Conservation (phyloP, 23 red algal genomes). For the Agarophyton chilense region DNA sequence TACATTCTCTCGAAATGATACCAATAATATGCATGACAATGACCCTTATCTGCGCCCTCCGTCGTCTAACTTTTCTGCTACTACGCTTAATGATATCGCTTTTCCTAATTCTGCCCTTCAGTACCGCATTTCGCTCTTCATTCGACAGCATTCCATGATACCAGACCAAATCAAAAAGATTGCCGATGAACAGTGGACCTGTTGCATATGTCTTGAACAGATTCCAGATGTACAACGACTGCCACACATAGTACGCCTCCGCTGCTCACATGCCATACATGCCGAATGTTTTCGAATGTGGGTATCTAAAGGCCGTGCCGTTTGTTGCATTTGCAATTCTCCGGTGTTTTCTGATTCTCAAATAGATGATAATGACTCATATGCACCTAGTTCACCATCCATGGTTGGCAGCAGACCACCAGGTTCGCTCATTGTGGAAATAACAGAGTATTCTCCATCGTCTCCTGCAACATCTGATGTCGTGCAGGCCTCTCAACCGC, state of each 20-base stretch:
- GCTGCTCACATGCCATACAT: constrained; percentile 50
- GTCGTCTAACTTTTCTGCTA: constrained; percentile 13
- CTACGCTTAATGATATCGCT: not conserved
- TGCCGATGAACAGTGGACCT: constrained; percentile 31
- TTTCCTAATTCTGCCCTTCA: not conserved
- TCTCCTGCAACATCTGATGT: constrained; percentile 20
- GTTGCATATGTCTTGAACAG: constrained; percentile 61
- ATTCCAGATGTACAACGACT: not conserved
- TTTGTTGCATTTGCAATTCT: constrained; percentile 60
- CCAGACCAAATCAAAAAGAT: not conserved
- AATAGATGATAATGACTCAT: not conserved
- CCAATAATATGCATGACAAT: not conserved
- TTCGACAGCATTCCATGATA: constrained; percentile 15
- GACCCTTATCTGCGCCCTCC: not conserved
- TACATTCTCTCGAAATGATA: not conserved
- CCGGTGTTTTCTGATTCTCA: constrained; percentile 16
- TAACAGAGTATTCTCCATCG: constrained; percentile 17
- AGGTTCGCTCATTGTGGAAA: not conserved
- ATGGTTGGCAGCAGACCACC: not conserved
- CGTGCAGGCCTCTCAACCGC: not conserved
- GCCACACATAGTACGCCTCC: constrained; percentile 13
- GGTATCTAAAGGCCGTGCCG: constrained; percentile 52
- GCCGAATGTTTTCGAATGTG: constrained; percentile 56
- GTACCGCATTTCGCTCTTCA: constrained; percentile 1
- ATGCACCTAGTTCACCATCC: not conserved